phyloP scores from a whole-genome alignment of 2,329 filamentous ascomycete genomes.

The Phaeosphaeriaceae sp. region DNA sequence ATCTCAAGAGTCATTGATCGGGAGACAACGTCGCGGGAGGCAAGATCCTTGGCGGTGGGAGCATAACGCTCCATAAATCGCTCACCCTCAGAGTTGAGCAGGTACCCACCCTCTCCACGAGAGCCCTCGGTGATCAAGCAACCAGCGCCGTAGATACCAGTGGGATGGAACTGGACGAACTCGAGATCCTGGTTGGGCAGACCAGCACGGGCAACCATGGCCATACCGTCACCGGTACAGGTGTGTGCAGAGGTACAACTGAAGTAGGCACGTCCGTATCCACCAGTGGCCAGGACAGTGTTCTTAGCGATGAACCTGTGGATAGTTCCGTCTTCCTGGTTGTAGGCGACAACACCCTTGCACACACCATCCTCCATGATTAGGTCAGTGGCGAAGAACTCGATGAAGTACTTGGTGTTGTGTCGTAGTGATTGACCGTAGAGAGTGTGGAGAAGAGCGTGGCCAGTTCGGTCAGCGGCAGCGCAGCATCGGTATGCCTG shows the following conservation, averaged over 20 bases:
- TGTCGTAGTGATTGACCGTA: constrained; percentile 96
- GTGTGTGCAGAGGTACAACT: constrained; percentile 98
- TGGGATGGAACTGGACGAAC: constrained; percentile 99
- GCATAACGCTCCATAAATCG: constrained; percentile 99
- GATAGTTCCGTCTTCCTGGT: constrained; percentile 97
- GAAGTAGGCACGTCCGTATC: constrained; percentile 98
- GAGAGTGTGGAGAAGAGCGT: constrained; percentile 96
- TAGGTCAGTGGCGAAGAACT: constrained; percentile 96
- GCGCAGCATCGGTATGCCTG: constrained; percentile 98
- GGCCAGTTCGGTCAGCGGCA: constrained; percentile 94
- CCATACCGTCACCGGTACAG: constrained; percentile 98
- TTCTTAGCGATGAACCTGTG: constrained; percentile 97
- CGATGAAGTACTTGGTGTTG: constrained; percentile 99
- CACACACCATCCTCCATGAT: constrained; percentile 98
- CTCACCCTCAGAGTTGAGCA: constrained; percentile 97
- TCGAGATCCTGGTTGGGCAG: constrained; percentile 99
- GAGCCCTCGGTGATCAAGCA: constrained; percentile 96
- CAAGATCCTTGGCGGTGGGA: constrained; percentile 96
- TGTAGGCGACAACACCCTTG: constrained; percentile 95
- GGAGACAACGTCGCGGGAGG: constrained; percentile 93
- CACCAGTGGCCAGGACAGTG: constrained; percentile 95
- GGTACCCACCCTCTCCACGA: constrained; percentile 96
- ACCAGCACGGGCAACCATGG: constrained; percentile 97
- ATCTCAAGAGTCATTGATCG: constrained; percentile 99
- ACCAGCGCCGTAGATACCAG: constrained; percentile 97